Evolutionary conservation across 2,329 filamentous ascomycete genomes (phyloP).

Genomic region (Colletotrichum echinochloae): DNA sequence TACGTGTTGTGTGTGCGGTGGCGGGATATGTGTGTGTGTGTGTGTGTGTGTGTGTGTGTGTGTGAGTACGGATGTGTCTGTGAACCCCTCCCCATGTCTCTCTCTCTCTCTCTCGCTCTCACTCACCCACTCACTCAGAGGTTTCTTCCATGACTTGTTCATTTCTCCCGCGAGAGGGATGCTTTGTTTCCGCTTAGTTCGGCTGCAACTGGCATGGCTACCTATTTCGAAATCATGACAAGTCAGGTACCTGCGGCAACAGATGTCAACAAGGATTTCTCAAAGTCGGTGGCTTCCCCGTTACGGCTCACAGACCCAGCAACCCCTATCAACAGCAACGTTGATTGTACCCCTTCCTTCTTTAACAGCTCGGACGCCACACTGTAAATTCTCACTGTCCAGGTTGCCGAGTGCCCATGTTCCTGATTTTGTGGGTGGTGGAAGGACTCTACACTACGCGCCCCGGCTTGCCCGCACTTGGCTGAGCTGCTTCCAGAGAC

Average conservation of each 20-base stretch:
- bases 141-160: conserved; percentile 6
- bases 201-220: not conserved
- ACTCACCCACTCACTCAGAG: not conserved
- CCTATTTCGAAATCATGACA: not conserved
- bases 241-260: no score
- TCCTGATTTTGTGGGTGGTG: not conserved
- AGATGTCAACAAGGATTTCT: not conserved
- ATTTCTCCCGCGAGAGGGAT: not conserved
- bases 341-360: not conserved
- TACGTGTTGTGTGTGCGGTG: not conserved
- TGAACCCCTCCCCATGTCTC: not conserved
- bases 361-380: conserved; percentile 16
- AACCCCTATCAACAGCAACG: conserved; percentile 25
- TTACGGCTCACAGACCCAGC: conserved; percentile 7
- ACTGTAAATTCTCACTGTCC: conserved; percentile 17
- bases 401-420: not conserved
- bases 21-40: not conserved
- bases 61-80: not conserved
- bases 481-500: not conserved
- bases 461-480: conserved; percentile 8
- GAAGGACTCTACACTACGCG: not conserved
- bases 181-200: conserved; percentile 6
- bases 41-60: not conserved
- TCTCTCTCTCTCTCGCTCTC: not conserved
- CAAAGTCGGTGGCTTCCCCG: conserved; percentile 10